Conservation (phyloP, 2,329 filamentous ascomycete species). For the Penicillium sp. region DNA sequence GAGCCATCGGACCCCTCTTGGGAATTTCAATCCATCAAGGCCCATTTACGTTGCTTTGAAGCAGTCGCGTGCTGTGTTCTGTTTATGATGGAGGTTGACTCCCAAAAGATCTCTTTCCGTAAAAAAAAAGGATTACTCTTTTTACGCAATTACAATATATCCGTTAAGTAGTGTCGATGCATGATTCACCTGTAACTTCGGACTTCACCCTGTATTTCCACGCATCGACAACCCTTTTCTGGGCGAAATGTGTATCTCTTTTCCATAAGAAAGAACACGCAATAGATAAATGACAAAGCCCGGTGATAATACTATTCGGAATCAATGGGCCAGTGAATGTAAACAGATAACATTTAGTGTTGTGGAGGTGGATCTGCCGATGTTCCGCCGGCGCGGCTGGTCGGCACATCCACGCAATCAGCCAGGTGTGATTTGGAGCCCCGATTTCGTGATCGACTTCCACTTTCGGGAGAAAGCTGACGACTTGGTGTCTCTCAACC, state of each 20-base stretch:
- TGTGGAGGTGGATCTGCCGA: background rate
- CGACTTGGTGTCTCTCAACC: background rate
- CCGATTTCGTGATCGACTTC: background rate
- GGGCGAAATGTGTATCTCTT: no score
- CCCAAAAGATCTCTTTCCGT: no score
- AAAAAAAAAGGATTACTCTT: no score
- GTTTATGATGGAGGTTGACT: background rate
- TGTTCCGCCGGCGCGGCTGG: background rate
- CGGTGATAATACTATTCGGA: no score
- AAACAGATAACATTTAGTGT: background rate
- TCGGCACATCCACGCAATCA: background rate
- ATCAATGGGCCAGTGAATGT: background rate
- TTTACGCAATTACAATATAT: no score
- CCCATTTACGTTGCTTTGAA: background rate
- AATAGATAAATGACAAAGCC: no score
- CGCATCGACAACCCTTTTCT: no score
- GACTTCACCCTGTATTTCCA: no score
- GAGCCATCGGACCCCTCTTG: background rate
- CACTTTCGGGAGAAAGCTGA: background rate
- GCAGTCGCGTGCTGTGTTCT: background rate
- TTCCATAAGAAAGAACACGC: no score
- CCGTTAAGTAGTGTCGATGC: no score
- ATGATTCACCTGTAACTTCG: no score
- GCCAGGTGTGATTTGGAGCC: background rate
- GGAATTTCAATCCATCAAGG: background rate